Evolutionary conservation across 2,329 filamentous ascomycete species (phyloP).

Genomic region (Fusarium camptoceras): DNA sequence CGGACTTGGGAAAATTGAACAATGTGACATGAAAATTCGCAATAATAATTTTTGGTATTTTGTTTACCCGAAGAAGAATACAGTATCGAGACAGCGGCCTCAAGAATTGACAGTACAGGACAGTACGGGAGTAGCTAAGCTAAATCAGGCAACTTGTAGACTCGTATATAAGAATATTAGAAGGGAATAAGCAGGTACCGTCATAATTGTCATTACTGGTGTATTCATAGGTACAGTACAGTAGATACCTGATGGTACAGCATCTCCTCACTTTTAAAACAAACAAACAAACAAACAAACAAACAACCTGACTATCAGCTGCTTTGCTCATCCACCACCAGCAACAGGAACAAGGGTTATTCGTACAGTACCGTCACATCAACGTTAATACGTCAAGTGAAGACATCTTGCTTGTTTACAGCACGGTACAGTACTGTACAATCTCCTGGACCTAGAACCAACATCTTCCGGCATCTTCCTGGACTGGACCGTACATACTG

Average conservation of each 20-base stretch:
- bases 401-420: constrained; percentile 26
- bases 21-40: background rate
- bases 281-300: constrained; percentile 12
- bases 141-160: constrained; percentile 3
- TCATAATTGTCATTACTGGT: constrained; percentile 9
- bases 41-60: background rate
- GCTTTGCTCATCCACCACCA: constrained; percentile 17
- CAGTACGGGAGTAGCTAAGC: background rate
- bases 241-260: background rate
- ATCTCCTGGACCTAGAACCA: background rate
- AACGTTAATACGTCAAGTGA: constrained; percentile 26
- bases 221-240: background rate
- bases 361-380: constrained; percentile 35
- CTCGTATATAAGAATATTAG: constrained; percentile 39
- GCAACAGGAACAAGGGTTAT: constrained; percentile 11
- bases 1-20: background rate
- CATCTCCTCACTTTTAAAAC: background rate
- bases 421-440: background rate
- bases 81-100: background rate
- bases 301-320: constrained; percentile 39
- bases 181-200: background rate
- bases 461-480: constrained; percentile 39
- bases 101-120: background rate
- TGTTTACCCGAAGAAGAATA: background rate
- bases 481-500: constrained; percentile 5